Percentiles rank a stretch among this genome's conserved stretches.
Evolutionary conservation across 257 asterid species (phyloP).

Genomic region (Verbena officinalis): DNA sequence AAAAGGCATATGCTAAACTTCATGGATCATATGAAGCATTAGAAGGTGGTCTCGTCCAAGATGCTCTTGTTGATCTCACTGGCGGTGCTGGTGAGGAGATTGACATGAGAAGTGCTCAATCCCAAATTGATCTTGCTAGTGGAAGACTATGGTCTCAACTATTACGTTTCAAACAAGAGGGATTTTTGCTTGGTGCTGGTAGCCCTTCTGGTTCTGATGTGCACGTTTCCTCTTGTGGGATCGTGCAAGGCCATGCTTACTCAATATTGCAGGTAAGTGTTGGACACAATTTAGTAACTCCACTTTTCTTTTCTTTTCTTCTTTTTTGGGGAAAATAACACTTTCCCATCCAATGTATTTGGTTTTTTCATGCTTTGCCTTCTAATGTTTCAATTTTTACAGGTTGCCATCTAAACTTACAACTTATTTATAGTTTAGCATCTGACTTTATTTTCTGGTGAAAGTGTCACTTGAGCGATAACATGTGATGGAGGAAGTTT

Average conservation of each 20-base stretch:
- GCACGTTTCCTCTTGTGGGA: constrained; percentile 94
- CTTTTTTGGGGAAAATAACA: too few relatives aligned
- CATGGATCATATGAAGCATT: constrained; percentile 98
- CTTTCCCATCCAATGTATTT: too few relatives aligned
- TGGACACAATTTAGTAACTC: neutral
- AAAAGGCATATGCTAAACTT: constrained; percentile 98
- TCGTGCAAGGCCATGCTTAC: constrained; percentile 99
- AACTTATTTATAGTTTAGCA: too few relatives aligned
- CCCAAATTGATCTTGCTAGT: constrained; percentile 98
- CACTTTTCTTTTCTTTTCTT: too few relatives aligned
- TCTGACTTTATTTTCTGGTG: too few relatives aligned
- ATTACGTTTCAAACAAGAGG: constrained; percentile 90
- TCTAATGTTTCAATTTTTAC: too few relatives aligned
- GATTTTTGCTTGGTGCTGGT: constrained; percentile 98
- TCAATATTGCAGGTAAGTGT: constrained; percentile 89
- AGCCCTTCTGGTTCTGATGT: constrained; percentile 99
- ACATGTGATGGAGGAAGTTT: too few relatives aligned
- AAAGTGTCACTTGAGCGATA: too few relatives aligned
- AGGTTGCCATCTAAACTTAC: too few relatives aligned
- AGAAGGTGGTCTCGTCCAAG: constrained; percentile 99
- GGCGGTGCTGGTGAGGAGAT: constrained; percentile 99
- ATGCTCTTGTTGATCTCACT: constrained; percentile 97
- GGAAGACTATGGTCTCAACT: constrained; percentile 98
- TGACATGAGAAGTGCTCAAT: constrained; percentile 97
- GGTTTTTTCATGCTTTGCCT: too few relatives aligned